Percentiles rank a stretch among this genome's conserved stretches.
These are phyloP conservation scores for Zalaria sp. DNA, from an alignment of 2,329 filamentous ascomycete species.

Conservation along the genomic window DNA sequence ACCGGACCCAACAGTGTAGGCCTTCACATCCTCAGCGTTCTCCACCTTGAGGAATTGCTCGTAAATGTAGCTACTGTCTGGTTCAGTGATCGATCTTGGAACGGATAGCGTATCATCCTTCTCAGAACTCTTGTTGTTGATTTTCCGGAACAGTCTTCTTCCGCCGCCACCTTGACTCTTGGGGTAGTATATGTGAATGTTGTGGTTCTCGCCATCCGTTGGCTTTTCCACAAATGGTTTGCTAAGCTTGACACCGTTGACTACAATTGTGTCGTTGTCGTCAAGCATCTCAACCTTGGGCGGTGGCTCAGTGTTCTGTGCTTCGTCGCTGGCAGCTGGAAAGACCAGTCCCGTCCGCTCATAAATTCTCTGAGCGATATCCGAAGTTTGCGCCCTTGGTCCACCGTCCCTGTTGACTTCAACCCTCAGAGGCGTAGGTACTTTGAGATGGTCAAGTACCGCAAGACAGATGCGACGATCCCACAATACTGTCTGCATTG, in stretches of 20 bases:
- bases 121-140: slow-evolving; percentile 98
- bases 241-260: slow-evolving; percentile 66
- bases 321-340: slow-evolving; percentile 1
- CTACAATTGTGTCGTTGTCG: slow-evolving; percentile 72
- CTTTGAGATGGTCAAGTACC: slow-evolving; percentile 76
- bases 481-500: slow-evolving; percentile 96
- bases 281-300: slow-evolving; percentile 70
- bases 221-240: slow-evolving; percentile 99
- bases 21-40: slow-evolving; percentile 96
- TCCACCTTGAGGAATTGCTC: slow-evolving; percentile 95
- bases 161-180: slow-evolving; percentile 77
- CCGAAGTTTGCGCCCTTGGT: slow-evolving; percentile 60
- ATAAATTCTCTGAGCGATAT: slow-evolving; percentile 67
- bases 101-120: slow-evolving; percentile 64
- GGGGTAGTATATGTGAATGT: slow-evolving; percentile 96
- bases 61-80: slow-evolving; percentile 78
- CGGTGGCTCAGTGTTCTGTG: slow-evolving; percentile 1
- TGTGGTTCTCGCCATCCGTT: slow-evolving; percentile 96
- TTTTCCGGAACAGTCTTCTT: slow-evolving; percentile 84
- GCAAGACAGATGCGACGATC: slow-evolving; percentile 80
- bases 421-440: slow-evolving; percentile 75
- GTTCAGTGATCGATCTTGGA: slow-evolving; percentile 71
- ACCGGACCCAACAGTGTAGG: slow-evolving; percentile 83
- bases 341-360: slow-evolving; percentile 60
- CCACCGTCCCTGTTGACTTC: slow-evolving; percentile 92